These are phyloP conservation scores for Saposhnikovia divaricata DNA, from an alignment of 129 eudicot species.

Conservation along the genomic window DNA sequence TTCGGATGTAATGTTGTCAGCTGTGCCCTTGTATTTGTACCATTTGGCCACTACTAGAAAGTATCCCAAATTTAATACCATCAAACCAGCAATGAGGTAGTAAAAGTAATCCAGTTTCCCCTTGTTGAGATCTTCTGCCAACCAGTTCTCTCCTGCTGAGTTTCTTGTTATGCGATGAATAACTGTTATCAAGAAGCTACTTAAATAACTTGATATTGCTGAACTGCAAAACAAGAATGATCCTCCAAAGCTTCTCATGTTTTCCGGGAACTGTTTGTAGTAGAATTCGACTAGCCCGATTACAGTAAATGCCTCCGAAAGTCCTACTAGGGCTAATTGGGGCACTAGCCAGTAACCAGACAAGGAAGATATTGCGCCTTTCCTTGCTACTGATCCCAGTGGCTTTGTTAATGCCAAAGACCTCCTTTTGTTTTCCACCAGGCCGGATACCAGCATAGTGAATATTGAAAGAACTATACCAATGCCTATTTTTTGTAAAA, in stretches of 20 bases:
- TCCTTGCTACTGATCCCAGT: background rate
- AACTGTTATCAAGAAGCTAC: background rate
- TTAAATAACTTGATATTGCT: background rate
- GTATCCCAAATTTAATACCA: background rate
- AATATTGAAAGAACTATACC: background rate
- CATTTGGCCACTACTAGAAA: background rate
- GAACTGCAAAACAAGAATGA: background rate
- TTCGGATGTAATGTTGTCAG: background rate
- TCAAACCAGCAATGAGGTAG: background rate
- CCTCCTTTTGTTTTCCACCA: background rate
- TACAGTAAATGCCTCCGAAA: background rate
- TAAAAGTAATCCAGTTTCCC: background rate
- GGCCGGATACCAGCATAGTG: background rate
- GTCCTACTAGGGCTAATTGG: background rate
- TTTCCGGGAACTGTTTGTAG: constrained; percentile 8
- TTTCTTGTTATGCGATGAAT: background rate
- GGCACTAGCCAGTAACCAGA: constrained; percentile 1
- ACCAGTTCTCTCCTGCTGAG: background rate
- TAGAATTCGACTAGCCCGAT: background rate
- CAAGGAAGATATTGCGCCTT: background rate
- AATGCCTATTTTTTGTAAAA: background rate
- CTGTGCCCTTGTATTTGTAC: constrained; percentile 1
- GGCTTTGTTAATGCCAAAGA: background rate
- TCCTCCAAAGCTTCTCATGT: constrained; percentile 7
- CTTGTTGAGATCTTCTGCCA: constrained; percentile 8